These are phyloP conservation scores for Penicillium chermesinum DNA, from an alignment of 495 filamentous ascomycete species.

Conservation along the genomic window DNA sequence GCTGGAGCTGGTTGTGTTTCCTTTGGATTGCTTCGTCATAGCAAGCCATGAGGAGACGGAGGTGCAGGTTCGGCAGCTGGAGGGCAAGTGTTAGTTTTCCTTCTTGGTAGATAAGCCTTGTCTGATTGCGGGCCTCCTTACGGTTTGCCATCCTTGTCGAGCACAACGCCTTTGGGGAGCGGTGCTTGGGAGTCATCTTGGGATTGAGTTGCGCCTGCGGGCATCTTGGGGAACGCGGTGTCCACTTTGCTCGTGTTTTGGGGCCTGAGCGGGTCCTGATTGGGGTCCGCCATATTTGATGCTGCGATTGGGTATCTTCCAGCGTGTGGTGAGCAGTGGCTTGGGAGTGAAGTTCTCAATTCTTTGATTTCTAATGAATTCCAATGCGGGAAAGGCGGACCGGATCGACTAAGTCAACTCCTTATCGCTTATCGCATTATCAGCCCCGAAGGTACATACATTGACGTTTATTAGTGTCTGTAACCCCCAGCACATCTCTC, in stretches of 20 bases:
- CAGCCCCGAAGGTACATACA: too few relatives aligned
- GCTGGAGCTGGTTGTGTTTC: constrained; percentile 8
- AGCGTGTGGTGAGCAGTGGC: not conserved
- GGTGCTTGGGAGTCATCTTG: constrained; percentile 32
- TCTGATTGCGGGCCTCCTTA: constrained; percentile 42
- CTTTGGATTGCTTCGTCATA: constrained; percentile 55
- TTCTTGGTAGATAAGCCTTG: not conserved
- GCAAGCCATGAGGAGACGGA: constrained; percentile 64
- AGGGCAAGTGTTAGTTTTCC: constrained; percentile 12
- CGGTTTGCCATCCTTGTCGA: constrained; percentile 96
- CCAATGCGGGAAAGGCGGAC: constrained; percentile 1
- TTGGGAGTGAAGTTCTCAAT: not conserved
- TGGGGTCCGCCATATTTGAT: constrained; percentile 16
- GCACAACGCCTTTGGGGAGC: constrained; percentile 72
- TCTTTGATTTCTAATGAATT: constrained; percentile 23
- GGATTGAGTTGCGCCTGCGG: constrained; percentile 19
- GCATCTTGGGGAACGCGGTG: too few relatives aligned
- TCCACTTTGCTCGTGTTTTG: constrained; percentile 9
- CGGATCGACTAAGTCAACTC: not conserved
- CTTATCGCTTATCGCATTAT: not conserved
- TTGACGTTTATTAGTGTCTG: too few relatives aligned
- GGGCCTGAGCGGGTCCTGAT: constrained; percentile 13
- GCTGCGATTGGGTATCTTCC: not conserved
- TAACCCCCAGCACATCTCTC: too few relatives aligned
- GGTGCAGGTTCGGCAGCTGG: constrained; percentile 85